Percentiles rank a stretch among this genome's conserved stretches.
Evolutionary conservation across 225 moss, liverwort and hornwort genomes (phyloP).

Genomic region (Sphagnum contortum): DNA sequence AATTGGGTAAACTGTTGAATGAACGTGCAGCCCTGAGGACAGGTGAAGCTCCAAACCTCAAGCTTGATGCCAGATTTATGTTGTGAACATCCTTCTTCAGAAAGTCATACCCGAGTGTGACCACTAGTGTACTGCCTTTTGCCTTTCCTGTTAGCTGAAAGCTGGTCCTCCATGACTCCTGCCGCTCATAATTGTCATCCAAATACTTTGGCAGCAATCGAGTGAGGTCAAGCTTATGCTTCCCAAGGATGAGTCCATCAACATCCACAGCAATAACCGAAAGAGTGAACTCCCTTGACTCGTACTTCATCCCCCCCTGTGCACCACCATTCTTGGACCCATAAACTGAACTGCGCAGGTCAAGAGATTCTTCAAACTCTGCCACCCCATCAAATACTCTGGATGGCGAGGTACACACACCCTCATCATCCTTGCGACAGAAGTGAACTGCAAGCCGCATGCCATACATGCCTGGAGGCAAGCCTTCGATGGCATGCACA

Average conservation of each 20-base stretch:
- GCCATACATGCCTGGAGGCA: slow-evolving; percentile 78
- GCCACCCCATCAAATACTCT: slow-evolving; percentile 72
- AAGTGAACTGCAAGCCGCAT: slow-evolving; percentile 71
- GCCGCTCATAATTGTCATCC: slow-evolving; percentile 39
- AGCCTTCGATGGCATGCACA: slow-evolving; percentile 74
- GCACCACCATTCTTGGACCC: slow-evolving; percentile 39
- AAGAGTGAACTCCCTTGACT: slow-evolving; percentile 70
- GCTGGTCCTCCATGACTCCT: slow-evolving; percentile 72
- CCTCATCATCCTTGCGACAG: slow-evolving; percentile 54
- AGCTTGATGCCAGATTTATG: slow-evolving; percentile 22
- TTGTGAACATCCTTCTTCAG: slow-evolving; percentile 48
- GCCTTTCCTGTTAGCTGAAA: slow-evolving; percentile 83
- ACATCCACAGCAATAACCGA: slow-evolving; percentile 75
- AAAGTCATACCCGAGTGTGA: slow-evolving; percentile 72
- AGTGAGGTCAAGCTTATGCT: slow-evolving; percentile 72
- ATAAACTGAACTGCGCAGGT: slow-evolving; percentile 67
- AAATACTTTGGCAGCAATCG: slow-evolving; percentile 52
- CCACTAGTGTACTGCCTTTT: slow-evolving; percentile 72
- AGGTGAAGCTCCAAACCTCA: slow-evolving; percentile 36
- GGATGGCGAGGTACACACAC: slow-evolving; percentile 66
- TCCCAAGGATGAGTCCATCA: slow-evolving; percentile 69
- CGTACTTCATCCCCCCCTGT: slow-evolving; percentile 58
- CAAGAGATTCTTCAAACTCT: slow-evolving; percentile 72
- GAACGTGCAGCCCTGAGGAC: slow-evolving; percentile 35
- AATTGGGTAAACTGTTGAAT: slow-evolving; percentile 52